Base-by-base conservation (phyloP, 441 rosid genomes). In the Daphne laureola region DNA sequence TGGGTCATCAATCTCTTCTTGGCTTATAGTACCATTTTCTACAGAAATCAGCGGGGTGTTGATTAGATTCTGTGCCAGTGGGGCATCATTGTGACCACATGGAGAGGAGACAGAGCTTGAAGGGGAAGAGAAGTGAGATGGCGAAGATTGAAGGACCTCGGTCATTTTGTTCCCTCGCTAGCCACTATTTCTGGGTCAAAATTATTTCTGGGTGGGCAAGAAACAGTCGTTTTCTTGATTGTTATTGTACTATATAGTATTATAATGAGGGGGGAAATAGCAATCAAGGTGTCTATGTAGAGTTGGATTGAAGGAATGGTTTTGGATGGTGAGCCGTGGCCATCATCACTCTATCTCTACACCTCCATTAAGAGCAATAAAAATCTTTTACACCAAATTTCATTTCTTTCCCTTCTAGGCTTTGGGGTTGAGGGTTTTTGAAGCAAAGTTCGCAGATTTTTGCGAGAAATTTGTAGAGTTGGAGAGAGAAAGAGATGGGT, bases 41-140 rank as follows among this genome's bases (percentile, higher is more conserved):
- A 55, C 55, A 17, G 50, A 16, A 64, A 35, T 49, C 13, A 27
- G 8, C 8, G 61, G 48, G 50, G 69, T 62, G 75, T 72, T 72
- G 74, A 67, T 77, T 70, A 66, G 75, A 55, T 53, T 57, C 63
- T 58, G 67, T 55, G 69, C 57, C 71, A 48, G 62, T 54, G 51
- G 61, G 73, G 49, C 66, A 72, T 80, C 82, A 79, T 72, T 72
- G 71, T 57, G 58, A 14, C 64, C 78, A 68, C 75, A 78, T 61
- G 87, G 76, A 36, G 89, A 51, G 6, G 97, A 72, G 48, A 84
- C 74, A 42, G 94, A 77, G 78, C 94, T 90, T 87, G 96, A 71
- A 70, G 96, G 73, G 57, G 90, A 91, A 86, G 98, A 70, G 79
- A 91, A 91, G 63, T 80, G 81, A 73, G 88, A 83, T 62, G 85